Evolutionary conservation across 2,329 filamentous ascomycete species (phyloP), one percentile per base, ranked within the genome.

Genomic region (Exophiala bonariae): DNA sequence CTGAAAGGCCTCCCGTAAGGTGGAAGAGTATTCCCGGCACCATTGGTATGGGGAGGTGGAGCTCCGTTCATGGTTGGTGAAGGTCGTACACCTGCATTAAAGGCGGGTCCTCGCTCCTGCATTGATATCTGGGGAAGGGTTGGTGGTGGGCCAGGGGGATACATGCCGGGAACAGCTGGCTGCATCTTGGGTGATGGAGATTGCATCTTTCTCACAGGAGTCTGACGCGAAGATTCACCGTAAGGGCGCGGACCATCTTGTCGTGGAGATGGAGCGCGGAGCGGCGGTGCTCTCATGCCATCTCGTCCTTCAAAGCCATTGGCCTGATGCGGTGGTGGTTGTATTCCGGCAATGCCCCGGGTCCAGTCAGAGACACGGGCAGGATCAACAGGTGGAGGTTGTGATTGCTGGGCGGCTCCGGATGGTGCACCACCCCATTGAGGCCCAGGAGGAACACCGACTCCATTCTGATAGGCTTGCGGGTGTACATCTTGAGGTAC

Each of bases 401-500:
- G 23, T 64, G 69, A 28, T 38, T 50, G 55, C 42, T 57, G 57
- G 13, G 39, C 64, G 61, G 48, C n/a, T 11, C 31, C 45, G 13
- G 67, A 66, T 52, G 83, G 81, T 39, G 89, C 87, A 49, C 85
- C 86, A 54, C 87, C 88, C 92, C 92, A 97, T 66, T 95, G 87
- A 55, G 90, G 91, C 41, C 86, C 86, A 42, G 89, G 88, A 49
- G 89, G 89, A 9, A 87, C 89, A 57, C 87, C 87, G 44, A 93
- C 85, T 33, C 87, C 87, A 38, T 85, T 81, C 68, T 96, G 90
- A 62, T 97, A 97, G 5, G 91, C 88, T 63, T 96, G 89, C 40
- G 92, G 92, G 66, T 97, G 91, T 17, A 97, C 90, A 68, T 99
- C 93, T 62, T 95, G 92, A 6, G 93, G 92, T 60, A 93, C 82